Base-by-base conservation (phyloP, 2,329 filamentous ascomycete species). In the Huntiella savannae region DNA sequence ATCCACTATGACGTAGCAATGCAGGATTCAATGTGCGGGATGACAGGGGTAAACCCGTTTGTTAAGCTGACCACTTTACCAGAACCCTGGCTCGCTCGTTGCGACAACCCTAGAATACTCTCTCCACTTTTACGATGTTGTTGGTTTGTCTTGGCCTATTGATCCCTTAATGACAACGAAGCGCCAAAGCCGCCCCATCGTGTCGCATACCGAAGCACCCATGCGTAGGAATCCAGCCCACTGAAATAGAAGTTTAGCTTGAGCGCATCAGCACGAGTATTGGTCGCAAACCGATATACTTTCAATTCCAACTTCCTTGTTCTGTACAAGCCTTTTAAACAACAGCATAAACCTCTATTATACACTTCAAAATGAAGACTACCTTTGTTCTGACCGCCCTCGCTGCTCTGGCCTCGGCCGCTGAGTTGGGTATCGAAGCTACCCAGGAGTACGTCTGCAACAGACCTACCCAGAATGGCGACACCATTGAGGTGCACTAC, bases 401-500 rank as follows among this genome's bases (percentile, higher is more conserved):
- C 51, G 67, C 67, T 49, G 57, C 68, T 51, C 63, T 63, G 50
- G 63, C 75, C 52, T 69, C 73, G 49, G 65, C 66, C 45, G 61
- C 68, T 50, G 73, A 79, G 54, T 74, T 94, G 54, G 73, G 82
- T 62, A 82, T 94, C 59, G 77, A 93, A 53, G 76, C 83, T 54
- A 82, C 77, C 44, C 69, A 76, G 49, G 67, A 73, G 19, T 80
- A 82, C 52, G 75, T 84, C 54, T 95, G 87, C 69, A 75, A 76
- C 43, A 79, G 85, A 62, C 87, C 83, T 67, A 82, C 75, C 12
- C 57, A 72, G 57, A 74, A 71, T 51, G 85, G 85, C 54, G 87
- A 95, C 65, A 76, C 69, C 52, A 77, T 95, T 58, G 69, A 77
- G 47, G 85, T 95, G 57, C 86, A 95, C 68, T 95, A 96, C 69